Evolutionary conservation across 495 filamentous ascomycete species (phyloP).

Genomic region (Tuber brumale): DNA sequence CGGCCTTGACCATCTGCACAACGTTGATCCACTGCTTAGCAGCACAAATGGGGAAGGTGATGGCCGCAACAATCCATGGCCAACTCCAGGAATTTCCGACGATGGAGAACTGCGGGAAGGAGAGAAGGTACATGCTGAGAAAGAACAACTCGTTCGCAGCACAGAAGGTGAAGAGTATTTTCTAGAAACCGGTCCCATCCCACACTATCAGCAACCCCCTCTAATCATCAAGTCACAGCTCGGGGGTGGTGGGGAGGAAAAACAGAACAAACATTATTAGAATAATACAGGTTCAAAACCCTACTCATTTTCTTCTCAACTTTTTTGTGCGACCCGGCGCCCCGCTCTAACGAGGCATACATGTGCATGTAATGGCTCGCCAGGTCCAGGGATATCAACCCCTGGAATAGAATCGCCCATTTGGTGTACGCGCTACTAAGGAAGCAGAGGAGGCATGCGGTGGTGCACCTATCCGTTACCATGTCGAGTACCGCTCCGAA

Average conservation of each 20-base stretch:
- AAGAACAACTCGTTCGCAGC: conserved; percentile 91
- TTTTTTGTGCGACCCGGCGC: conserved; percentile 65
- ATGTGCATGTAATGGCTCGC: conserved; percentile 98
- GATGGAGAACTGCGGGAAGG: conserved; percentile 69
- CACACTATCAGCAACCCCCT: neutral
- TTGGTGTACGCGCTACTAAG: conserved; percentile 82
- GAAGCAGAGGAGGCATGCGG: conserved; percentile 87
- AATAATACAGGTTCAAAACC: conserved; percentile 90
- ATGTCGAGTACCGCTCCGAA: conserved; percentile 97
- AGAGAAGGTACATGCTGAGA: conserved; percentile 93
- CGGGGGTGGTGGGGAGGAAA: neutral
- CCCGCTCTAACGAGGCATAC: conserved; percentile 51
- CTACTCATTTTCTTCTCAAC: conserved; percentile 73
- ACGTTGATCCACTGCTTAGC: conserved; percentile 92
- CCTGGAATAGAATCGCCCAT: conserved; percentile 88
- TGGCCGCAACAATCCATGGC: conserved; percentile 81
- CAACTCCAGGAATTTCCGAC: conserved; percentile 48
- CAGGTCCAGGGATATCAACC: conserved; percentile 81
- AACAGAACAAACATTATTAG: conserved; percentile 67
- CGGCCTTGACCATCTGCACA: conserved; percentile 88
- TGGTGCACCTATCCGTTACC: conserved; percentile 94
- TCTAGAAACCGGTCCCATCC: conserved; percentile 51
- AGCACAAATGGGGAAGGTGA: conserved; percentile 78
- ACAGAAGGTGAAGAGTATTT: conserved; percentile 85
- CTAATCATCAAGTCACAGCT: neutral